phyloP scores from a whole-genome alignment of 306 rosid species.

The Chamaecrista fasciculata region DNA sequence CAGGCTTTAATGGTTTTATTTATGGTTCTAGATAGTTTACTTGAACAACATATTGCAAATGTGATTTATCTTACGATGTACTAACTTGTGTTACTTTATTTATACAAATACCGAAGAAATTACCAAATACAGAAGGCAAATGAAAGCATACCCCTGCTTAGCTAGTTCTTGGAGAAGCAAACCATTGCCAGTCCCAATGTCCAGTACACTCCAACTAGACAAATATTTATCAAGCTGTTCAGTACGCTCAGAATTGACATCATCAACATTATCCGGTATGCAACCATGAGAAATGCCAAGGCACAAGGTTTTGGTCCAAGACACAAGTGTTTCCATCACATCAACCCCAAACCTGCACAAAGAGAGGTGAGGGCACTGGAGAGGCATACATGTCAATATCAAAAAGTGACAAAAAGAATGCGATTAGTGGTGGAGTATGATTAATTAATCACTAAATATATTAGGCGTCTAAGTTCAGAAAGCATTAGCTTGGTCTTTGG shows the following conservation, averaged over 20 bases:
- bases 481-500: not conserved
- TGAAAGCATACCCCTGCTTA: constrained; percentile 81
- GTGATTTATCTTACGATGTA: not conserved
- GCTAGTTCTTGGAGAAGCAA: constrained; percentile 92
- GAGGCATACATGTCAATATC: not conserved
- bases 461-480: too few species aligned
- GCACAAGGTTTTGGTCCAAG: constrained; percentile 89
- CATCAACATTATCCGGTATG: constrained; percentile 60
- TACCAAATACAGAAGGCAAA: constrained; percentile 20
- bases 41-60: not conserved
- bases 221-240: constrained; percentile 52
- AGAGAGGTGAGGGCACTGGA: not conserved
- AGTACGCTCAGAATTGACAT: constrained; percentile 49
- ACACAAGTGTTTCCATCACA: constrained; percentile 86
- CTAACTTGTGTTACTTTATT: not conserved
- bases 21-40: not conserved
- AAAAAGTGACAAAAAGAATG: not conserved
- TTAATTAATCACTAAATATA: constrained; percentile 20
- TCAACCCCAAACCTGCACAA: constrained; percentile 78
- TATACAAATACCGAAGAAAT: constrained; percentile 4
- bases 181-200: constrained; percentile 97
- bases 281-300: constrained; percentile 61
- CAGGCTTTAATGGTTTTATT: not conserved
- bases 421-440: not conserved
- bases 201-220: constrained; percentile 84